A percentile compares a stretch with the other conserved stretches of the same genome.
Evolutionary conservation across 805 yeast genomes (phyloP).

Genomic region (Saccharomycopsis capsularis): DNA sequence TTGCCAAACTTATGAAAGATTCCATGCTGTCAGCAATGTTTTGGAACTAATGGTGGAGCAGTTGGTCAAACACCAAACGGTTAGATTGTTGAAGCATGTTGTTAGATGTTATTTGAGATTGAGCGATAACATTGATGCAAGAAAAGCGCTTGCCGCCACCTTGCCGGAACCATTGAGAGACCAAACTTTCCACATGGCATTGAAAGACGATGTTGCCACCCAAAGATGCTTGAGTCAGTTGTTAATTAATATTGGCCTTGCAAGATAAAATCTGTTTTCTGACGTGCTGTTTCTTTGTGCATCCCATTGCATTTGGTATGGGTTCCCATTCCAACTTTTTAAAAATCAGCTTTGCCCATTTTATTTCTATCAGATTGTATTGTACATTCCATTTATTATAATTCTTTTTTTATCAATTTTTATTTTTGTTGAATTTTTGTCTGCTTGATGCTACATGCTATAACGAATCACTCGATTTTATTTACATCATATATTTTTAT

Average conservation of each 20-base stretch:
- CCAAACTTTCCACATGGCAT: constrained; percentile 70
- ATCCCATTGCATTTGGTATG: no score
- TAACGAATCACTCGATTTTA: no score
- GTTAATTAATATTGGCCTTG: constrained; percentile 16
- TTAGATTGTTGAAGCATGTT: constrained; percentile 83
- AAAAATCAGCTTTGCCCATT: no score
- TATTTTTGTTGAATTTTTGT: no score
- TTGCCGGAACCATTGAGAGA: constrained; percentile 84
- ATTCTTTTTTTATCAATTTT: no score
- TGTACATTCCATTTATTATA: no score
- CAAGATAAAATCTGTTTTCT: no score
- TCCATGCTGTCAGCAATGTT: constrained; percentile 88
- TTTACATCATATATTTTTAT: no score
- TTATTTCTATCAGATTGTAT: no score
- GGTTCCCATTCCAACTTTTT: no score
- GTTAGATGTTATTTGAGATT: constrained; percentile 88
- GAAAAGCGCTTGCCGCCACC: constrained; percentile 75
- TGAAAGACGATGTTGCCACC: constrained; percentile 84
- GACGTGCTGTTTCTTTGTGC: no score
- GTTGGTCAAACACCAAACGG: constrained; percentile 66
- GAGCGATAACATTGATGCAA: constrained; percentile 84
- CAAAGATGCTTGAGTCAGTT: constrained; percentile 82
- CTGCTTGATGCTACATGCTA: no score
- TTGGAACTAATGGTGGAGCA: constrained; percentile 84
- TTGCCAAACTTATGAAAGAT: constrained; percentile 92